Base-by-base conservation (phyloP, 2,329 filamentous ascomycete genomes). In the Diaporthe humulicola region DNA sequence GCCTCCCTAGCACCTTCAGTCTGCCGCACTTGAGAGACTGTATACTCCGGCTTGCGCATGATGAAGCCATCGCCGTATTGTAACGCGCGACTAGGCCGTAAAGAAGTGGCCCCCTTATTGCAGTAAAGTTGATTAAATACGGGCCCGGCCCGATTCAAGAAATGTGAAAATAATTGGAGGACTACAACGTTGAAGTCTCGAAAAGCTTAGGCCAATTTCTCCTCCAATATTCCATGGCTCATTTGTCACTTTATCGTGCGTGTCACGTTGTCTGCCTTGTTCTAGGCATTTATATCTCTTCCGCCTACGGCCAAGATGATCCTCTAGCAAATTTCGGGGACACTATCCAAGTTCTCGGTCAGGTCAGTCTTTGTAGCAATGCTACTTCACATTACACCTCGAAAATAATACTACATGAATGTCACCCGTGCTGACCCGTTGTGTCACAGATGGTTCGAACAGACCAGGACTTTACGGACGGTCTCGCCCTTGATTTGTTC, bases 41-140 rank as follows among this genome's bases (percentile, higher is more conserved):
- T 9, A 38, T 22, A 15, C 14, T 7, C 8, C 40, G 30, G 14
- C 28, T 38, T 5, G 6, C 28, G 22, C 17, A 38, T n/a, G 19
- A 25, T n/a, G 64, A 67, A 67, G 64, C 64, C n/a, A 67, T 67
- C 45, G 22, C 28, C 52, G 45, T 28, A 45, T 67, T n/a, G 15
- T 19, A 22, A 64, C 25, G 15, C 19, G 8, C 33, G 45, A 33
- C 30, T 54, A 45, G n/a, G 14, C 45, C n/a, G 6, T 10, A 38
- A 45, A 28, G 22, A 4, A 52, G 38, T 25, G 9, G 14, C 4
- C 30, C 14, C 10, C 19, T 22, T n/a, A n/a, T 38, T 19, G 33
- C n/a, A 19, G 28, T 52, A 6, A 7, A 25, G 6, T 15, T 17
- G 10, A 67, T 67, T 67, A 67, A 67, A 67, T 50, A 52, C 25